Evolutionary conservation across 192 early-diverging fungal genomes (phyloP).

Genomic region (Coemansia sp.): DNA sequence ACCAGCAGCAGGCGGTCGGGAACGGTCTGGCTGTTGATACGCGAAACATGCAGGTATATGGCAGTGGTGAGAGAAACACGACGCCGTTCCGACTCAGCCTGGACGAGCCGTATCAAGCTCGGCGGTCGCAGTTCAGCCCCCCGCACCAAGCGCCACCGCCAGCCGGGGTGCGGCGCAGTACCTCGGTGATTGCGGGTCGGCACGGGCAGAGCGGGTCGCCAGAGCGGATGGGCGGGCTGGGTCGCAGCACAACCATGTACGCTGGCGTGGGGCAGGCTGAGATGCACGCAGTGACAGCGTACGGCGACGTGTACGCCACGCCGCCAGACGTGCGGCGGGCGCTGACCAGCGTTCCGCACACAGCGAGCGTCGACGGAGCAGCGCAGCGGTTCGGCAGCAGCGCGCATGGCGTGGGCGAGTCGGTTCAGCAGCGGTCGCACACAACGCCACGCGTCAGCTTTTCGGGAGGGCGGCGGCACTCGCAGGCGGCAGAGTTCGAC

Average conservation of each 20-base stretch:
- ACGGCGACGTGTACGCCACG: slow-evolving; percentile 23
- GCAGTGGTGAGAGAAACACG: background rate
- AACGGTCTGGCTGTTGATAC: slow-evolving; percentile 32
- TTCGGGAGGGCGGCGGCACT: slow-evolving; percentile 23
- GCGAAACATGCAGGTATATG: slow-evolving; percentile 10
- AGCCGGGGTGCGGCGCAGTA: background rate
- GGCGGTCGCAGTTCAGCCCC: slow-evolving; percentile 5
- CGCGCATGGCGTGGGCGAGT: background rate
- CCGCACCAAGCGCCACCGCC: background rate
- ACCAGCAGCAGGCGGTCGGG: slow-evolving; percentile 7
- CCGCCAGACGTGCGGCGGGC: slow-evolving; percentile 43
- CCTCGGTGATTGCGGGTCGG: background rate
- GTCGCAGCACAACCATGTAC: background rate
- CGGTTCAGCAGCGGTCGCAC: slow-evolving; percentile 1
- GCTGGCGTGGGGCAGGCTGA: slow-evolving; percentile 17
- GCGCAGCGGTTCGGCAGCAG: too few relatives aligned
- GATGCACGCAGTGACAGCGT: slow-evolving; percentile 30
- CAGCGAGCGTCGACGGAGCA: slow-evolving; percentile 8
- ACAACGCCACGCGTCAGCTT: slow-evolving; percentile 12
- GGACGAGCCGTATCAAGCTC: background rate
- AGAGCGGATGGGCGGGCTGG: slow-evolving; percentile 8
- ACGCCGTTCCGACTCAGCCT: slow-evolving; percentile 13
- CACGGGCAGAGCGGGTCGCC: slow-evolving; percentile 13
- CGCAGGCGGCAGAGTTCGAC: slow-evolving; percentile 38
- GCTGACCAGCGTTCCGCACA: background rate